Conservation (phyloP, 495 filamentous ascomycete species). For the Daldinia grandis region DNA sequence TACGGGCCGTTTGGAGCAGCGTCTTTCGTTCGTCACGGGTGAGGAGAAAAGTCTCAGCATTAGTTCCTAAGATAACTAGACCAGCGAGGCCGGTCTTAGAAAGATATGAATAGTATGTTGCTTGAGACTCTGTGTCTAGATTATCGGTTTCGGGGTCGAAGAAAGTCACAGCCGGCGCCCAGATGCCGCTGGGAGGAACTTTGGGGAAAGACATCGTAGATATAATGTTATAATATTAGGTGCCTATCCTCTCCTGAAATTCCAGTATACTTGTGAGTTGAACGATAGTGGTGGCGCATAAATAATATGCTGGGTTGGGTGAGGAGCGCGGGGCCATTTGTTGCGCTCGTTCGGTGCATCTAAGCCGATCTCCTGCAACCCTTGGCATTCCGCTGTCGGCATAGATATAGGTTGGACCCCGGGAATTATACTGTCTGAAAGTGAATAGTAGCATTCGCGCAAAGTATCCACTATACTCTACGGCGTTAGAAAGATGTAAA, state of each 20-base stretch:
- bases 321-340: constrained; percentile 23
- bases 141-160: constrained; percentile 63
- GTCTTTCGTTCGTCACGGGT: constrained; percentile 66
- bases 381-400: constrained; percentile 38
- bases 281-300: neutral
- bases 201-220: constrained; percentile 39
- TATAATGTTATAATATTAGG: neutral
- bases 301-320: constrained; percentile 17
- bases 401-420: constrained; percentile 3
- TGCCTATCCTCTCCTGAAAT: neutral
- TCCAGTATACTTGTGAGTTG: neutral
- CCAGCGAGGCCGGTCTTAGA: constrained; percentile 63
- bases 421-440: neutral
- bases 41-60: constrained; percentile 71
- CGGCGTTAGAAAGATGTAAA: neutral
- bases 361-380: constrained; percentile 20
- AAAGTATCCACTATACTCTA: constrained; percentile 7
- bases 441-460: neutral
- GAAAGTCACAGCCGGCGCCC: constrained; percentile 59
- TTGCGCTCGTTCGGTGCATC: constrained; percentile 31
- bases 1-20: constrained; percentile 61
- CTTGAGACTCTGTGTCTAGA: constrained; percentile 58
- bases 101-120: constrained; percentile 65
- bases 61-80: constrained; percentile 69
- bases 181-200: constrained; percentile 54